Base-by-base conservation (phyloP, 2,329 filamentous ascomycete genomes). In the Trichoderma breve region DNA sequence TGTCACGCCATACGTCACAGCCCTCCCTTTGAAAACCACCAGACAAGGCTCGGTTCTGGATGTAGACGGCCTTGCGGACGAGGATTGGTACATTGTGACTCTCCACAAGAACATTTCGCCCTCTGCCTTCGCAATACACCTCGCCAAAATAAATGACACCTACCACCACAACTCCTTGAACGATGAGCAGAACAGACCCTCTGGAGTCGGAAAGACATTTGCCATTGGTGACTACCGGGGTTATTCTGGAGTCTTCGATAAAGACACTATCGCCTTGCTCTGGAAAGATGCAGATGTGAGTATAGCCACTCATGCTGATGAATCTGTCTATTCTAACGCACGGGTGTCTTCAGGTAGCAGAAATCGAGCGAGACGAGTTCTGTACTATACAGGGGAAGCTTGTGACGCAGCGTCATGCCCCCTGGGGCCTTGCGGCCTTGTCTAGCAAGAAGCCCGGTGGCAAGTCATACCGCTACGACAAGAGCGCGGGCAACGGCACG, bases 361-460 rank as follows among this genome's bases (percentile, higher is more conserved):
- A 51, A 34, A 62, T 70, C 39, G 67, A 70, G 28, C 57, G n/a
- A 6, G 67, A 70, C 30, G 18, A 30, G 7, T 34, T 53, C 28
- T 61, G 28, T n/a, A 39, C 39, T 15, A 7, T 70, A 7, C 39
- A 79, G 39, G 15, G 15, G 72, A 74, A 74, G 9, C 15, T 15
- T 26, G 73, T 75, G 70, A 82, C 78, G 28, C 84, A 85, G 77
- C 65, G 69, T 4, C 74, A 77, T 28, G 78, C 82, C 7, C 75
- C 82, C 1, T 86, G 84, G 83, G 85, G 84, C 24, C 82, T 87
- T 30, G 81, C 80, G 2, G 80, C 83, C 36, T 78, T 87, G 73
- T 87, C 86, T 8, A 81, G 83, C 77, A 76, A 78, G 21, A 80
- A 76, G 21, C 75, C 78, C 24, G 79, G 79, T 39, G 78, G 74